Evolutionary conservation across 352 stramenopile genomes (phyloP).

Genomic region (Globisporangium nodosum): DNA sequence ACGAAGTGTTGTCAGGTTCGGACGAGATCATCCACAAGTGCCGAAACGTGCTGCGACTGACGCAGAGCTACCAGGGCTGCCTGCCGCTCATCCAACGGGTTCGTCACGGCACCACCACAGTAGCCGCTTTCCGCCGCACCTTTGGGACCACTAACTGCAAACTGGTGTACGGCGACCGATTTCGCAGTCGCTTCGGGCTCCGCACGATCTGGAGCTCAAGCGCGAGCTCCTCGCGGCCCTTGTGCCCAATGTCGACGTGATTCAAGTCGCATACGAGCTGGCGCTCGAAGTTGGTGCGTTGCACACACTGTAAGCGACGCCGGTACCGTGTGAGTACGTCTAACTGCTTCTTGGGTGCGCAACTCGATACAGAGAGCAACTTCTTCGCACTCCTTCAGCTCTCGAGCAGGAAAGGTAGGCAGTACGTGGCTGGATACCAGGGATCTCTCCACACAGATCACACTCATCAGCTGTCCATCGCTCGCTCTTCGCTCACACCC

Average conservation of each 20-base stretch:
- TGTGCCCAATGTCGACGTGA: constrained; percentile 32
- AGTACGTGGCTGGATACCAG: not conserved
- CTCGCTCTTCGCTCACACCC: not conserved
- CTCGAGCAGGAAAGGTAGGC: constrained; percentile 38
- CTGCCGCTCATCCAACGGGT: constrained; percentile 40
- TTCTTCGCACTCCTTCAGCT: constrained; percentile 45
- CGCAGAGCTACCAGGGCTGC: constrained; percentile 44
- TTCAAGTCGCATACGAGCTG: constrained; percentile 35
- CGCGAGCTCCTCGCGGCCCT: constrained; percentile 28
- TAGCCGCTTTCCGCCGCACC: not conserved
- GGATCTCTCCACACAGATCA: not conserved
- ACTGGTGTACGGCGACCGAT: no score
- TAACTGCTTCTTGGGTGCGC: not conserved
- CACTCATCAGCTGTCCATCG: not conserved
- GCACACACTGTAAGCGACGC: not conserved
- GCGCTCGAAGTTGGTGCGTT: constrained; percentile 35
- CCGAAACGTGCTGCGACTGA: constrained; percentile 22
- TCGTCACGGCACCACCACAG: not conserved
- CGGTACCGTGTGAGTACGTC: not conserved
- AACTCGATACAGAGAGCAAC: constrained; percentile 21
- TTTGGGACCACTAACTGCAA: not conserved
- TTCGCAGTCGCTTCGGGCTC: constrained; percentile 27
- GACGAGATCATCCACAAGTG: constrained; percentile 32
- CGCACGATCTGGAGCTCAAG: constrained; percentile 30
- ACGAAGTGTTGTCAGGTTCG: constrained; percentile 32